Conservation (phyloP, 768 basidiomycete genomes). For the Leccinum imitatum region DNA sequence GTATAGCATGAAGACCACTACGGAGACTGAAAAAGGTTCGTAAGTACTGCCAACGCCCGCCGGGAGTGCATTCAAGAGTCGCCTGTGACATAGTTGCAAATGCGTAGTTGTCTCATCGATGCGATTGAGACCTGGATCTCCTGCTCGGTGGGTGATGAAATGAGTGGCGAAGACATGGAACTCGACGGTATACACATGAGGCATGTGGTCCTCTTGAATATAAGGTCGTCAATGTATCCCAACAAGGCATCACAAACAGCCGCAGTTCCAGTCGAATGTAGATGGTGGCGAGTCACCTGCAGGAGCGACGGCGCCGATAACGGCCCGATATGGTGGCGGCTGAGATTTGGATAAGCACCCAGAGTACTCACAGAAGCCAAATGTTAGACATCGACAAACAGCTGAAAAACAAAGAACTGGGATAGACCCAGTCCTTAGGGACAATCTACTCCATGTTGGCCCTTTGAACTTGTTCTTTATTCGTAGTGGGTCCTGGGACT, state of each 20-base stretch:
- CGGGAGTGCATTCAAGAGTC: background rate
- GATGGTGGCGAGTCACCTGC: background rate
- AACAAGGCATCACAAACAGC: background rate
- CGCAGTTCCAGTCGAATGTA: conserved; percentile 2
- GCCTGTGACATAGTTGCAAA: conserved; percentile 19
- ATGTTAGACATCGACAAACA: background rate
- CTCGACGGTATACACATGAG: background rate
- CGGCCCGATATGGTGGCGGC: background rate
- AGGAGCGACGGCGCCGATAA: background rate
- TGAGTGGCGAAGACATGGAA: conserved; percentile 12
- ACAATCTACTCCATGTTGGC: background rate
- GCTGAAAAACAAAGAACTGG: no score
- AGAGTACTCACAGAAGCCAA: background rate
- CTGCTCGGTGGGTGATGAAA: conserved; percentile 1
- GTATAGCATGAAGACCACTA: conserved; percentile 18
- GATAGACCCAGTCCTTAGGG: background rate
- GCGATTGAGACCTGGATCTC: conserved; percentile 3
- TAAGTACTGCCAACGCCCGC: background rate
- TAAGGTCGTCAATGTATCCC: background rate
- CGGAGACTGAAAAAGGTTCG: conserved; percentile 12
- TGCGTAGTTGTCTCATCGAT: conserved; percentile 14
- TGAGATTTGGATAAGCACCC: background rate
- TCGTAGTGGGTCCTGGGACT: no score
- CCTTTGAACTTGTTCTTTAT: no score
- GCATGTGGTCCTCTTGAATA: conserved; percentile 1